These are phyloP conservation scores for Aspergillus ustus DNA, from an alignment of 2,329 filamentous ascomycete genomes.

Conservation along the genomic window DNA sequence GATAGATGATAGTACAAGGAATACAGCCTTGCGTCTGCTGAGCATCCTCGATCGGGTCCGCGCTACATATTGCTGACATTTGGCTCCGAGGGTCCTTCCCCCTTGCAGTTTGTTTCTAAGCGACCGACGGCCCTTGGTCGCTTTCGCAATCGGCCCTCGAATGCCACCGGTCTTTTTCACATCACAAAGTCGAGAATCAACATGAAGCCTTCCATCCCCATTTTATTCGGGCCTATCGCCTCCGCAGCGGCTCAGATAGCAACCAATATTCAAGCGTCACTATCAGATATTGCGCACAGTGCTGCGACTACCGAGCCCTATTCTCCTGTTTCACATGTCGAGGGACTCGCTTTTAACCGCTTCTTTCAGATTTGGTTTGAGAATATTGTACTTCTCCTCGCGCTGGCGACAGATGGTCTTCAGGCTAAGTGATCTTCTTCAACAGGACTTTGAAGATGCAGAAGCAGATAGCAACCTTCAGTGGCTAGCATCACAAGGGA, in stretches of 20 bases:
- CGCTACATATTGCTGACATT: conserved; percentile 1
- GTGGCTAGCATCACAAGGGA: conserved; percentile 53
- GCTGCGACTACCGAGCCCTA: conserved; percentile 63
- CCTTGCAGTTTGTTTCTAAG: conserved; percentile 16
- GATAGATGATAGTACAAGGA: background rate
- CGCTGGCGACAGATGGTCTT: background rate
- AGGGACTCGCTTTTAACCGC: conserved; percentile 51
- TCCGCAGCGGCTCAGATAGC: conserved; percentile 33
- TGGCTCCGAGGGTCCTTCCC: background rate
- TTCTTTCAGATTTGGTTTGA: conserved; percentile 76
- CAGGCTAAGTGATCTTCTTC: conserved; percentile 4
- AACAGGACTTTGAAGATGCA: conserved; percentile 63
- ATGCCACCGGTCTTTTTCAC: background rate
- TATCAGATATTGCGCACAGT: conserved; percentile 36
- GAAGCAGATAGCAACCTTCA: conserved; percentile 56
- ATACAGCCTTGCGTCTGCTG: background rate
- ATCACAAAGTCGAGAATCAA: conserved; percentile 33
- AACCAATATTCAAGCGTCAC: conserved; percentile 31
- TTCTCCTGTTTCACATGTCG: conserved; percentile 55
- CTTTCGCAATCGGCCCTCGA: conserved; percentile 2
- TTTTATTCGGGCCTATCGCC: conserved; percentile 31
- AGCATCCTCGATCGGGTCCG: background rate
- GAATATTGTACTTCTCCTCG: conserved; percentile 61
- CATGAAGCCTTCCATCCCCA: conserved; percentile 52
- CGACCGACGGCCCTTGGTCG: background rate